Evolutionary conservation across 164 flowering plant species (phyloP).

Genomic region (Vitis rupestris): DNA sequence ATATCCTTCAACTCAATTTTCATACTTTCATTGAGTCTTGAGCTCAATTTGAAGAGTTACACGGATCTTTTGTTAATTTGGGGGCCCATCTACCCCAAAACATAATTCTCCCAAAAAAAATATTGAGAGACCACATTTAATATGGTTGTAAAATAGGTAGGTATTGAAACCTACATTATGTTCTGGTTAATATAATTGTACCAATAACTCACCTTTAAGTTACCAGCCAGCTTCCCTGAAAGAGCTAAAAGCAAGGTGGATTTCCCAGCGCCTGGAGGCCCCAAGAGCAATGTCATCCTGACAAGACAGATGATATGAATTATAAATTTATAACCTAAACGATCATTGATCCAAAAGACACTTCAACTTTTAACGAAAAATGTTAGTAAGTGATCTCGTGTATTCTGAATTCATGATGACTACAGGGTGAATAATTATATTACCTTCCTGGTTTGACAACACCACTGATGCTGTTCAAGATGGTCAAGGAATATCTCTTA

Average conservation of each 20-base stretch:
- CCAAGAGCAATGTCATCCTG: slow-evolving; percentile 91
- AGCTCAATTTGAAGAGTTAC: no score
- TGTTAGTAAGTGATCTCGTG: no score
- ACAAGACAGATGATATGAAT: neutral
- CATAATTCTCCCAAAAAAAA: neutral
- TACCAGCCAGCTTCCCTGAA: slow-evolving; percentile 61
- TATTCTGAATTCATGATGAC: no score
- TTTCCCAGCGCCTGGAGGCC: slow-evolving; percentile 92
- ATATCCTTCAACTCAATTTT: no score
- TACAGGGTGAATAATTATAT: neutral
- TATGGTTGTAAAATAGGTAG: neutral
- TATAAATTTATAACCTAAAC: neutral
- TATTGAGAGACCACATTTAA: slow-evolving; percentile 1
- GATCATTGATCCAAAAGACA: no score
- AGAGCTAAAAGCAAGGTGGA: slow-evolving; percentile 76
- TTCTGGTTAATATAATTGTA: neutral
- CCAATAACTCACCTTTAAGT: slow-evolving; percentile 53
- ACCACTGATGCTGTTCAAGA: slow-evolving; percentile 65
- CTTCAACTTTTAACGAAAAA: no score
- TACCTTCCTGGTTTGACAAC: slow-evolving; percentile 80
- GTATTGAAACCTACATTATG: no score
- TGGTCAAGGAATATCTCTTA: slow-evolving; percentile 44
- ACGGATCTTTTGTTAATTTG: no score
- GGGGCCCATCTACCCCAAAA: no score
- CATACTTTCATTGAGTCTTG: no score